These are phyloP conservation scores for Diaporthe humulicola DNA, from an alignment of 2,329 filamentous ascomycete species.

Conservation along the genomic window DNA sequence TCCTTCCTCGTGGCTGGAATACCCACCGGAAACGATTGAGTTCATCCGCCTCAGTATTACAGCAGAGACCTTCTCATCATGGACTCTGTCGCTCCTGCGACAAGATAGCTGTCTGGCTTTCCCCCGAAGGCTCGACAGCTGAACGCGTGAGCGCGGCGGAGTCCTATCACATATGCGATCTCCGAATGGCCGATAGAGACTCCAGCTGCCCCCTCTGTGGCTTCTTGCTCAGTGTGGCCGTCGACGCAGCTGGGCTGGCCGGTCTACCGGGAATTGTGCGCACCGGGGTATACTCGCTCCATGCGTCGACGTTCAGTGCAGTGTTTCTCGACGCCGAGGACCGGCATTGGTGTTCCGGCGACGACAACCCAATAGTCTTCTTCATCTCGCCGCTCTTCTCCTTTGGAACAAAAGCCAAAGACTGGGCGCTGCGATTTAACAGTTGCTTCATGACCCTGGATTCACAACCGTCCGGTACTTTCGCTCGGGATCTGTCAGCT, in stretches of 20 bases:
- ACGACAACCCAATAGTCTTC: constrained; percentile 1
- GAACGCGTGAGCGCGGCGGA: neutral
- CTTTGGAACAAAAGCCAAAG: constrained; percentile 19
- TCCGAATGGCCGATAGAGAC: constrained; percentile 12
- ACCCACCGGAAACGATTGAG: neutral
- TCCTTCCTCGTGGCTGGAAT: neutral
- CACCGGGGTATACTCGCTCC: constrained; percentile 10
- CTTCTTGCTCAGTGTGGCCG: neutral
- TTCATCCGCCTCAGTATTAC: neutral
- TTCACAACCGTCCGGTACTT: neutral
- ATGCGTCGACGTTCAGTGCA: constrained; percentile 20
- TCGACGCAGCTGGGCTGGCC: neutral
- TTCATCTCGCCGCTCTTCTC: constrained; percentile 30
- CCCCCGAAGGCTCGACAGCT: neutral
- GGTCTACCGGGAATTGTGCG: neutral
- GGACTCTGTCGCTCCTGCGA: constrained; percentile 9
- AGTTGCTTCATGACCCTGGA: constrained; percentile 26
- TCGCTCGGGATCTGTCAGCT: constrained; percentile 19
- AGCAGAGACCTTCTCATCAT: neutral
- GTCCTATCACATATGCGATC: constrained; percentile 6
- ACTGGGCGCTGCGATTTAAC: constrained; percentile 24
- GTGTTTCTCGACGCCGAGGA: constrained; percentile 26
- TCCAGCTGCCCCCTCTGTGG: neutral
- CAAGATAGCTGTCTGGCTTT: constrained; percentile 3
- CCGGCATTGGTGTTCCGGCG: constrained; percentile 6